Evolutionary conservation across 139 green algal genomes (phyloP), one percentile per base, ranked within the genome.

Genomic region (Ulvella scutata): DNA sequence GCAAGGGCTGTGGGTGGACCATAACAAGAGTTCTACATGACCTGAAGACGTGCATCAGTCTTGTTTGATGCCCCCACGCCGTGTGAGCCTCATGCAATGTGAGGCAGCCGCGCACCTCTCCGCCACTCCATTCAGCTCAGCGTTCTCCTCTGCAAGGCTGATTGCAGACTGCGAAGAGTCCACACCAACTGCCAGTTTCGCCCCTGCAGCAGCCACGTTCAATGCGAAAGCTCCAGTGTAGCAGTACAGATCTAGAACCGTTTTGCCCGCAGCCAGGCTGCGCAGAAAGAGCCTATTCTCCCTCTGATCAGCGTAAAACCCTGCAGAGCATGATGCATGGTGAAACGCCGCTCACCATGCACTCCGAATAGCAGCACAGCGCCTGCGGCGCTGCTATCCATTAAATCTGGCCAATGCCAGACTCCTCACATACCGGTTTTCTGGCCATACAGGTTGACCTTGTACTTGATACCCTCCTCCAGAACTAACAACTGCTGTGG

Each of bases 241-340:
- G 79, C 89, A 96, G 83, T 90, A 98, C 29, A 97, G 77, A 85
- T 98, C 93, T 4, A 97, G 79, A 23, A 88, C 43, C 0, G 28
- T 21, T 37, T 40, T 37, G 29, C 17, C 36, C 2, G 34, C n/a
- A 3, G 59, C 43, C 38, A 98, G 62, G 6, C 38, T n/a, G 0
- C 83, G 79, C 21, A 98, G 35, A 10, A 90, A 81, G 2, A 73
- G 74, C 0, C 93, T 87, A 80, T 82, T 94, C 61, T 95, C 90
- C 1, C 94, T 79, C 83, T 97, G 89, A 75, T 96, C 92, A 2
- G 84, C 87, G 76, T 92, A 94, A 72, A 92, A 92, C 2, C 87
- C 84, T 33, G 60, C n/a, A 43, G 62, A 13, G 36, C n/a, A n/a
- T n/a, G n/a, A n/a, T n/a, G n/a, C n/a, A n/a, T n/a, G n/a, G n/a